Percentiles rank a stretch among this genome's conserved stretches.
Evolutionary conservation across 805 yeast species (phyloP).

Genomic region (Sporopachydermia lactativora): DNA sequence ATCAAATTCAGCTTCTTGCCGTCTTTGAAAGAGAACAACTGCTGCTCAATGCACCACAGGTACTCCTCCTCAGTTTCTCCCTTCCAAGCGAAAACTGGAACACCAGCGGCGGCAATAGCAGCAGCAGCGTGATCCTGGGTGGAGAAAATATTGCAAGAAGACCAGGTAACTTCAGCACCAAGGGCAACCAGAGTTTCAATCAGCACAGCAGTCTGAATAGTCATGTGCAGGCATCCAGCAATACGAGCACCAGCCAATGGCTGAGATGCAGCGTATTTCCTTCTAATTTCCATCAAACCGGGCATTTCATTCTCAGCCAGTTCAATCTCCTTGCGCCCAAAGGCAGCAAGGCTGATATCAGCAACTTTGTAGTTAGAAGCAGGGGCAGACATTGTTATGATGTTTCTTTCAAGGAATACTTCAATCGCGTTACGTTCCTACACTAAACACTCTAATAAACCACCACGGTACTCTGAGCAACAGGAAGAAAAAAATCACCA

Average conservation of each 20-base stretch:
- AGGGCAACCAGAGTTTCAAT: conserved; percentile 93
- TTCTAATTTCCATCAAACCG: conserved; percentile 96
- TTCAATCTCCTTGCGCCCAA: conserved; percentile 99
- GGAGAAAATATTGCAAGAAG: conserved; percentile 98
- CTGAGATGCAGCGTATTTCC: conserved; percentile 78
- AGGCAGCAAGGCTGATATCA: conserved; percentile 96
- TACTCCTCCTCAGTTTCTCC: conserved; percentile 99
- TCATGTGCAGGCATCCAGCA: conserved; percentile 99
- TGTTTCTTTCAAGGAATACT: no score
- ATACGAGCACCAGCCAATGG: conserved; percentile 97
- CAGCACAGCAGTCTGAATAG: conserved; percentile 97
- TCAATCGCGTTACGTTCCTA: no score
- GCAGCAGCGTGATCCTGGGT: conserved; percentile 99
- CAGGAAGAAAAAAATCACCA: no score
- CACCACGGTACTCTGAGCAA: no score
- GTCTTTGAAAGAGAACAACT: conserved; percentile 95
- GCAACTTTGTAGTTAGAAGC: conserved; percentile 85
- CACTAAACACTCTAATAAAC: no score
- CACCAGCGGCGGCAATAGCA: conserved; percentile 98
- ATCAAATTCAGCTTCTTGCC: conserved; percentile 89
- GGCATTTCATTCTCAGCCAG: conserved; percentile 99
- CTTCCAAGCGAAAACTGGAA: conserved; percentile 99
- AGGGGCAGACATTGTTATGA: conserved; percentile 44
- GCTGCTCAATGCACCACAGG: conserved; percentile 98
- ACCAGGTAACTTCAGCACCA: conserved; percentile 99